Base-by-base conservation (phyloP, 106 monocot genomes). In the Dendrobium catenatum region DNA sequence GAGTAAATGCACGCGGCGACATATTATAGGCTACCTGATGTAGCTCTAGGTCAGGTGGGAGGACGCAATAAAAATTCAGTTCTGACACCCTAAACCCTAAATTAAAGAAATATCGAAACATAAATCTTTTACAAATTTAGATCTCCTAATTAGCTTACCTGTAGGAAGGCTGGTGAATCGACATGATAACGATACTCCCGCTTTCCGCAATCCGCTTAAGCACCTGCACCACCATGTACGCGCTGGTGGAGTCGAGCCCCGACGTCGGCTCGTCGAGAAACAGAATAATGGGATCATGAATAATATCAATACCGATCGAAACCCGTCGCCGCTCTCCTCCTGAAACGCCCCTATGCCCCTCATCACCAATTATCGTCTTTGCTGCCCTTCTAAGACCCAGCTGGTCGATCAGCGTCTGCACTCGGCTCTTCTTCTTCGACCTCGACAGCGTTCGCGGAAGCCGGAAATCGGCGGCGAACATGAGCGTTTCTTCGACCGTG, bases 181-280 rank as follows among this genome's bases (percentile, higher is more conserved):
- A 90, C 94, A 96, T 90, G 56, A 96, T 74, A 1, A 96, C 92
- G 75, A 96, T 80, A 84, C 96, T 96, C 24, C 96, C 96, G 76
- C 89, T 92, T 13, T 83, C 83, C 1, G 96, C 96, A 74, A 96
- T 92, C 13, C 85, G 79, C 84, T 92, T 87, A 46, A 96, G 87
- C 6, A 96, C 94, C 77, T 92, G 86, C 31, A 92, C 94, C 67
- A 97, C 89, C 94, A 96, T 96, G 88, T 89, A 96, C 10, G 96
- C 96, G 73, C 87, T 87, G 37, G 96, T 96, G 47, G 96, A 96
- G 85, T 96, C 96, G 31, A 96, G 87, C 42, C 96, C 96, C 51
- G 96, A 96, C n/a, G 96, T 96, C 19, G 96, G 96, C 82, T 97
- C 96, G 81, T 97, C 96, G 19, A 97, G 90, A 83, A 97, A 97